A percentile compares a stretch with the other conserved stretches of the same genome.
These are phyloP conservation scores for Citeromyces siamensis DNA, from an alignment of 1,139 yeast species.

Conservation along the genomic window DNA sequence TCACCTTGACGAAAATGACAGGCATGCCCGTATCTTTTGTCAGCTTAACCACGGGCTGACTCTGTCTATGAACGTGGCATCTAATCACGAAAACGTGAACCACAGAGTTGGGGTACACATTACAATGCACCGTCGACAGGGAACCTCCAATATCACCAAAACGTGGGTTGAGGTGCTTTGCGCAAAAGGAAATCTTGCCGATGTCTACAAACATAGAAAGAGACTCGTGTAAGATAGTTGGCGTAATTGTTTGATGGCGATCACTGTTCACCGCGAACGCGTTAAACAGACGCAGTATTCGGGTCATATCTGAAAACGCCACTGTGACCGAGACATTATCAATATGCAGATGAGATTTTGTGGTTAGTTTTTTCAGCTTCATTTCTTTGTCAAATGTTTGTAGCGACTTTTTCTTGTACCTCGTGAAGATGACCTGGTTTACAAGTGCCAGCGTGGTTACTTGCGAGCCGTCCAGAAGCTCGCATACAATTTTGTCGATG, in stretches of 20 bases:
- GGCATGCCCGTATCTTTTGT: slow-evolving; percentile 22
- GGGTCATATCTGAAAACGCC: not conserved
- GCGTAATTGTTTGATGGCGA: slow-evolving; percentile 8
- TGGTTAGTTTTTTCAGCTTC: not conserved
- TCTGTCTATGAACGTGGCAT: slow-evolving; percentile 15
- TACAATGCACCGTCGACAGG: slow-evolving; percentile 18
- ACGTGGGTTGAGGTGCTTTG: not conserved
- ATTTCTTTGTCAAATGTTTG: slow-evolving; percentile 4
- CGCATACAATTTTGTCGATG: not conserved
- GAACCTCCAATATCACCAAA: slow-evolving; percentile 33
- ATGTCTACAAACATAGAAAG: slow-evolving; percentile 2
- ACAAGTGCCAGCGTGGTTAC: not conserved
- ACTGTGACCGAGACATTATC: slow-evolving; percentile 5
- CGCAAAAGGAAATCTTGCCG: not conserved
- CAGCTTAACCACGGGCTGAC: slow-evolving; percentile 13
- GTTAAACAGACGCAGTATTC: slow-evolving; percentile 4
- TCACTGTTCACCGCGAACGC: slow-evolving; percentile 6
- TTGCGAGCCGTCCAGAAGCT: not conserved
- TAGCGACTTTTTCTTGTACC: not conserved
- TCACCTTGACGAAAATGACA: slow-evolving; percentile 18
- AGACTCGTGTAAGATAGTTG: not conserved
- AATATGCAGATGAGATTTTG: slow-evolving; percentile 4
- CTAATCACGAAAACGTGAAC: slow-evolving; percentile 20
- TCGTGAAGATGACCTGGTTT: not conserved
- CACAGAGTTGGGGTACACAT: slow-evolving; percentile 18